Evolutionary conservation across 768 basidiomycete species (phyloP).

Genomic region (Ramaria rubella): DNA sequence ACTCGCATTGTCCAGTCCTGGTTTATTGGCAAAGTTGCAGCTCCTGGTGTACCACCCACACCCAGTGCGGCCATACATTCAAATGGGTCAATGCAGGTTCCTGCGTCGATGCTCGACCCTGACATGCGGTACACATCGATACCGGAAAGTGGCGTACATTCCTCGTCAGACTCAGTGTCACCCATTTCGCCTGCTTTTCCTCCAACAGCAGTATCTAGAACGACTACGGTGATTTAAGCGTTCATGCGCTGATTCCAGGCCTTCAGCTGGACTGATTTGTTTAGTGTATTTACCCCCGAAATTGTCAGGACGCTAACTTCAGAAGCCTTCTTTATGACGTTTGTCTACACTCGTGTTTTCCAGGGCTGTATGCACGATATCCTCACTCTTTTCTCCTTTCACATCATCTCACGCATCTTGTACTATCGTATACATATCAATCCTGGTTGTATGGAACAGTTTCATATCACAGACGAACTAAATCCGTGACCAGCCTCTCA

Average conservation of each 20-base stretch:
- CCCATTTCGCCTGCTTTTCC: slow-evolving; percentile 86
- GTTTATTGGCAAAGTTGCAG: slow-evolving; percentile 84
- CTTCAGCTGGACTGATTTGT: too few species aligned
- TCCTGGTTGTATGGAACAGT: not conserved
- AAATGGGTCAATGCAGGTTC: not conserved
- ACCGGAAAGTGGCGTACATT: not conserved
- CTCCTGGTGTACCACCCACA: slow-evolving; percentile 35
- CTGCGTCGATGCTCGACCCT: slow-evolving; percentile 12
- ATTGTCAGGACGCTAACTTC: not conserved
- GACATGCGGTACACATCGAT: slow-evolving; percentile 17
- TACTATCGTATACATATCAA: slow-evolving; percentile 5
- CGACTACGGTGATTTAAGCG: slow-evolving; percentile 16
- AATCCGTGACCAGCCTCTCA: too few species aligned
- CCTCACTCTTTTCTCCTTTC: not conserved
- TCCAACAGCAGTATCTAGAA: slow-evolving; percentile 21
- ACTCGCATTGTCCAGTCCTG: too few species aligned
- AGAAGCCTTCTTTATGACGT: not conserved
- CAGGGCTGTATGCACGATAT: not conserved
- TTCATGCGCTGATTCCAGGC: not conserved
- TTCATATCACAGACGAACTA: too few species aligned
- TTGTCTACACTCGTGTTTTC: not conserved
- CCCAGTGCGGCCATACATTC: slow-evolving; percentile 35
- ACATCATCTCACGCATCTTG: slow-evolving; percentile 4
- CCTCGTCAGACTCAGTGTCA: slow-evolving; percentile 38
- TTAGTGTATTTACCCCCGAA: too few species aligned